Percentiles rank a stretch among this genome's conserved stretches.
Conservation (phyloP, 768 basidiomycete genomes). For the Mycena galericulata region DNA sequence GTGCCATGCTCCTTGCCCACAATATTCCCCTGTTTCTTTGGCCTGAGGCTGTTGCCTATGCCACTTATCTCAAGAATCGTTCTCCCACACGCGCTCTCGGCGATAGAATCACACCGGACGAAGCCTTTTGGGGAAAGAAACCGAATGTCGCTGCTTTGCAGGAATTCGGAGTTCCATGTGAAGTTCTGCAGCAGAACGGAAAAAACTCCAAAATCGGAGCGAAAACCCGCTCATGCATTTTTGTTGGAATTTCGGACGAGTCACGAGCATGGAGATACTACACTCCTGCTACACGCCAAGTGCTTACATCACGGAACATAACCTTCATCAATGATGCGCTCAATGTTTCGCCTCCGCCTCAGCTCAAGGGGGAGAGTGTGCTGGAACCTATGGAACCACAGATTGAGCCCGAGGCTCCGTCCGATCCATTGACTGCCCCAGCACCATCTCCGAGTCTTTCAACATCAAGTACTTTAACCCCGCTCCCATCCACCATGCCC, state of each 20-base stretch:
- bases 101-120: slow-evolving; percentile 27
- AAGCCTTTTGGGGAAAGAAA: slow-evolving; percentile 32
- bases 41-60: slow-evolving; percentile 35
- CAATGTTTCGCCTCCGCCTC: slow-evolving; percentile 6
- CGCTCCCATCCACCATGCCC: not conserved
- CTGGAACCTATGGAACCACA: not conserved
- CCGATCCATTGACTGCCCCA: not conserved
- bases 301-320: slow-evolving; percentile 35
- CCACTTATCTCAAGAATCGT: slow-evolving; percentile 39
- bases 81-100: slow-evolving; percentile 29
- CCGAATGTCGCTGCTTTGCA: slow-evolving; percentile 28
- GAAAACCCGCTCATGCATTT: slow-evolving; percentile 13
- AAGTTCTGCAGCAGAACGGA: slow-evolving; percentile 23
- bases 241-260: slow-evolving; percentile 34
- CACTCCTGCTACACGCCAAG: slow-evolving; percentile 19
- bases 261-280: slow-evolving; percentile 30
- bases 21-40: slow-evolving; percentile 34
- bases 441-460: not conserved
- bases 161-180: not conserved
- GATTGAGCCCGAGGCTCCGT: slow-evolving; percentile 10
- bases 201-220: slow-evolving; percentile 4
- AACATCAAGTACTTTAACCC: not conserved
- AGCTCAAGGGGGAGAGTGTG: slow-evolving; percentile 22
- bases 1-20: slow-evolving; percentile 36
- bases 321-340: slow-evolving; percentile 1